phyloP scores from a whole-genome alignment of 108 stramenopile species.

The Chaetoceros tenuissimus region DNA sequence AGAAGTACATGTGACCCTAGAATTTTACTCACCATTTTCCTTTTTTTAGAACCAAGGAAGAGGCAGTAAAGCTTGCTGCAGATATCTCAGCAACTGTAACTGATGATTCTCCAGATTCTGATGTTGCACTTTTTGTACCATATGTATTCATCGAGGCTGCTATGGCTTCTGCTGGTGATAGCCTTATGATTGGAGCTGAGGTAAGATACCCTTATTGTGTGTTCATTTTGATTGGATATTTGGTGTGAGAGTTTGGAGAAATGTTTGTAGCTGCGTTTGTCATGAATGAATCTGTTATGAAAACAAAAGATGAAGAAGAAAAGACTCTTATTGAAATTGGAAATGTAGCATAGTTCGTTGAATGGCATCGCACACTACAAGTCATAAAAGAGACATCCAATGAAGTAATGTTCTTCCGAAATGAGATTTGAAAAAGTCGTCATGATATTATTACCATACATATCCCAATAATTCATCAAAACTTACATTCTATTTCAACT shows the following conservation, averaged over 20 bases:
- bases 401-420: background rate
- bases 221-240: constrained; percentile 1
- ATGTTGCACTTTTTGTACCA: constrained; percentile 52
- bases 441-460: background rate
- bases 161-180: constrained; percentile 25
- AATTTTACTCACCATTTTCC: too few species aligned
- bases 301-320: too few species aligned
- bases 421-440: background rate
- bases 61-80: constrained; percentile 30
- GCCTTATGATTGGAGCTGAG: constrained; percentile 39
- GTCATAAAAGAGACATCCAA: background rate
- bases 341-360: background rate
- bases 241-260: constrained; percentile 2
- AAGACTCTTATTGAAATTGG: background rate
- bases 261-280: background rate
- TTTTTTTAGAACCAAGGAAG: constrained; percentile 15
- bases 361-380: background rate
- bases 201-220: constrained; percentile 34
- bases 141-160: constrained; percentile 42
- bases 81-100: constrained; percentile 27
- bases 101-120: constrained; percentile 28
- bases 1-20: too few species aligned
- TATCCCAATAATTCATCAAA: background rate
- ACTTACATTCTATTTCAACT: background rate
- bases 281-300: background rate